These are phyloP conservation scores for Potentilla sterilis DNA, from an alignment of 306 rosid species.

Conservation along the genomic window DNA sequence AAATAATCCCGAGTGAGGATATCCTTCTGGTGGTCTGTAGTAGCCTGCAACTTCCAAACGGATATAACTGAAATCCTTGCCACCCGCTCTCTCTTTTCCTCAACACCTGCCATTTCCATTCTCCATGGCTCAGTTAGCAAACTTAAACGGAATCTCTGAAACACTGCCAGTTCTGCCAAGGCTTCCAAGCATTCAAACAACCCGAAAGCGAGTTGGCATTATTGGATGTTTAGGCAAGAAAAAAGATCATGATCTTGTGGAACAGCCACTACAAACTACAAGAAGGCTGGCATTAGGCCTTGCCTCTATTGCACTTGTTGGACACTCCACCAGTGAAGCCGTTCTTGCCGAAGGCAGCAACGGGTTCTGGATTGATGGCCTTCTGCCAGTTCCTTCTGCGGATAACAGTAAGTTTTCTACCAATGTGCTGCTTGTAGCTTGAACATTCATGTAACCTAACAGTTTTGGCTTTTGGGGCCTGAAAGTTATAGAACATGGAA, in stretches of 20 bases:
- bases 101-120: conserved; percentile 1
- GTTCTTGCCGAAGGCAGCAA: conserved; percentile 62
- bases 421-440: background rate
- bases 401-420: conserved; percentile 55
- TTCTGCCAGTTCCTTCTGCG: conserved; percentile 59
- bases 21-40: conserved; percentile 45
- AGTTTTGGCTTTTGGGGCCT: background rate
- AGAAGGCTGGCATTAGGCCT: conserved; percentile 73
- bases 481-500: background rate
- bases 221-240: conserved; percentile 41
- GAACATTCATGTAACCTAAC: background rate
- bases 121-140: conserved; percentile 64
- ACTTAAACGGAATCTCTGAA: conserved; percentile 60
- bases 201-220: conserved; percentile 37
- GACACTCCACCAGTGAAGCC: conserved; percentile 29
- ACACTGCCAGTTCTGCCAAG: conserved; percentile 42
- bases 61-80: conserved; percentile 36
- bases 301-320: conserved; percentile 53
- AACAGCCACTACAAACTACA: conserved; percentile 43
- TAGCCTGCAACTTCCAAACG: conserved; percentile 32
- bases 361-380: conserved; percentile 71
- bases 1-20: conserved; percentile 43
- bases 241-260: conserved; percentile 36
- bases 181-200: conserved; percentile 29
- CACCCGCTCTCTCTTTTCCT: conserved; percentile 5